phyloP scores from a whole-genome alignment of 2,329 filamentous ascomycete species.

The Nemania bipapillata region DNA sequence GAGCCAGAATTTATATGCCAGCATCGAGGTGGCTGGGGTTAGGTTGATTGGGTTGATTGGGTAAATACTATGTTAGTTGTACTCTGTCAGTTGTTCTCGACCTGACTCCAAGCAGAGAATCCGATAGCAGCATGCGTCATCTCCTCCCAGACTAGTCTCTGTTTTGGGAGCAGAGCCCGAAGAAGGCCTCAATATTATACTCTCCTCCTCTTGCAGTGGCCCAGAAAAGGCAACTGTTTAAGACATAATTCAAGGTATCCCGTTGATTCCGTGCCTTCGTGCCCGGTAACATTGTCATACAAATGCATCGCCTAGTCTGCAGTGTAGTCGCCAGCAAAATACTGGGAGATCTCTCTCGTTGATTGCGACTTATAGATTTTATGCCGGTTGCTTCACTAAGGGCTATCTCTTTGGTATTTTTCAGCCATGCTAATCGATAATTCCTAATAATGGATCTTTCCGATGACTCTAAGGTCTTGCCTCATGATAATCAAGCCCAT shows the following conservation, averaged over 20 bases:
- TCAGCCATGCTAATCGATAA: slow-evolving; percentile 18
- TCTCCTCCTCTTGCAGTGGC: not conserved
- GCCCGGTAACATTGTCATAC: not conserved
- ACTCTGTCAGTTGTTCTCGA: slow-evolving; percentile 4
- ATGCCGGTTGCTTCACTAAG: not conserved
- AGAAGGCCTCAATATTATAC: not conserved
- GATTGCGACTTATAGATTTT: not conserved
- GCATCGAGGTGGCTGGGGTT: not conserved
- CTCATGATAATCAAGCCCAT: slow-evolving; percentile 41
- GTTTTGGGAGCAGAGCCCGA: not conserved
- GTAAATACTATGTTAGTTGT: too few relatives aligned
- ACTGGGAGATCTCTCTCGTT: not conserved
- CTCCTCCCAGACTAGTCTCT: slow-evolving; percentile 4
- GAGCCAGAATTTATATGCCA: not conserved
- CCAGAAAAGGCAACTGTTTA: not conserved
- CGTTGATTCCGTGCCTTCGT: not conserved
- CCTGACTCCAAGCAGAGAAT: not conserved
- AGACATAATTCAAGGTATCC: not conserved
- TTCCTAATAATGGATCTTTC: slow-evolving; percentile 33
- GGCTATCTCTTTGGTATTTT: slow-evolving; percentile 4
- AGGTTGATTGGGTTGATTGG: slow-evolving; percentile 13
- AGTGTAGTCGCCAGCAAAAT: not conserved
- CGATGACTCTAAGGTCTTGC: slow-evolving; percentile 16
- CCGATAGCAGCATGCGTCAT: not conserved
- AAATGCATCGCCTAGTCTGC: not conserved